Conservation (phyloP, 2,329 filamentous ascomycete species). For the Anthostomella pinea region DNA sequence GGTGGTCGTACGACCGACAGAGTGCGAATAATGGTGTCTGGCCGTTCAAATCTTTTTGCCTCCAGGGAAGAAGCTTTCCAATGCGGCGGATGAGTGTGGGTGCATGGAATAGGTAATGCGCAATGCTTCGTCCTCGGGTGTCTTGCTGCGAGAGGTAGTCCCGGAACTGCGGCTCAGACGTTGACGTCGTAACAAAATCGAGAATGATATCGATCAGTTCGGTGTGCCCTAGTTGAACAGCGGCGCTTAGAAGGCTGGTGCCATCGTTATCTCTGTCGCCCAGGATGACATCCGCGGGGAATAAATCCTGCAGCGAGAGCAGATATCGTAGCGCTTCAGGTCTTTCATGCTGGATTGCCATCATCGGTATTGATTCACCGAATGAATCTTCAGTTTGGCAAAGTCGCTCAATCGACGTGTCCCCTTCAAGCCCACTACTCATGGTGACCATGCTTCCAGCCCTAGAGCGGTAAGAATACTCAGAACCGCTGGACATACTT, state of each 20-base stretch:
- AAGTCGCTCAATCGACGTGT: conserved; percentile 77
- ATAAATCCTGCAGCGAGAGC: conserved; percentile 73
- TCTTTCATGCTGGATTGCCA: conserved; percentile 73
- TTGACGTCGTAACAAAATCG: conserved; percentile 61
- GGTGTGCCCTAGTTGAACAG: conserved; percentile 77
- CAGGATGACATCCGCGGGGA: conserved; percentile 66
- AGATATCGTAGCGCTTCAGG: conserved; percentile 75
- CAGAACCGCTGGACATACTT: conserved; percentile 84
- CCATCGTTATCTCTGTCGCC: conserved; percentile 87
- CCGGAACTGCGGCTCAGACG: conserved; percentile 53
- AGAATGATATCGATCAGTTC: conserved; percentile 75
- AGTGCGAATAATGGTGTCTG: conserved; percentile 97
- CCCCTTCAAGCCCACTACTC: conserved; percentile 73
- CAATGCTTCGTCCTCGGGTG: conserved; percentile 79
- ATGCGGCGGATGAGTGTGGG: conserved; percentile 76
- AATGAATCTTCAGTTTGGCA: conserved; percentile 66
- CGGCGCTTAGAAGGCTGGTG: conserved; percentile 84
- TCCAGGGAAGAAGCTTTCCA: conserved; percentile 79
- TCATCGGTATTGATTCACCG: conserved; percentile 86
- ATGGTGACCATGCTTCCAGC: conserved; percentile 75
- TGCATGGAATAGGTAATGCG: conserved; percentile 94
- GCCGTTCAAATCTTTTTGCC: conserved; percentile 88
- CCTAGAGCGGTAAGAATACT: conserved; percentile 76
- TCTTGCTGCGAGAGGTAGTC: conserved; percentile 76
- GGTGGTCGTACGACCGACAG: conserved; percentile 92